phyloP scores from a whole-genome alignment of 2,329 filamentous ascomycete genomes.

The Neurospora crassa region DNA sequence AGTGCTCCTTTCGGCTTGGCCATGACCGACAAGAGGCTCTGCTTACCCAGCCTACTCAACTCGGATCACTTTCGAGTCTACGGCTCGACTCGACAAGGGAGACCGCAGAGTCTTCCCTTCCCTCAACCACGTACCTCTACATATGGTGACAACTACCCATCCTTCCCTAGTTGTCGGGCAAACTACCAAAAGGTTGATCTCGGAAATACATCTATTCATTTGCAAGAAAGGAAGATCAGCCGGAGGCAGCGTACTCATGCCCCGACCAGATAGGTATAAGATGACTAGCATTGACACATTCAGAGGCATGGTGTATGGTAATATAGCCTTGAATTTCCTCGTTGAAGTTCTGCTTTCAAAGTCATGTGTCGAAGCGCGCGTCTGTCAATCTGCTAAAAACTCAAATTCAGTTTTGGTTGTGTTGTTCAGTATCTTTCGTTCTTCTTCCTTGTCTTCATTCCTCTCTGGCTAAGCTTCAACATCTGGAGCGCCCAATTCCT shows the following conservation, averaged over 20 bases:
- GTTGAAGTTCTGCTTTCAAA: neutral
- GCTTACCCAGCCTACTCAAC: no score
- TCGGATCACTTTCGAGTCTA: no score
- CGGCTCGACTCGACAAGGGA: no score
- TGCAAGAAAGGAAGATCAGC: neutral
- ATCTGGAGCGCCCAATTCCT: neutral
- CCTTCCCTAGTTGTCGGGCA: no score
- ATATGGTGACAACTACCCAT: no score
- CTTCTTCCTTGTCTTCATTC: slow-evolving; percentile 7
- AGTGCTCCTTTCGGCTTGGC: no score
- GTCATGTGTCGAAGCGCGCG: neutral
- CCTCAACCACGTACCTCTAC: no score
- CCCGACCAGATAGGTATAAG: neutral
- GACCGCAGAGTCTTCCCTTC: no score
- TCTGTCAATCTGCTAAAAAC: neutral
- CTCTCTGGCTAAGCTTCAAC: neutral
- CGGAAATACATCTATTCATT: neutral
- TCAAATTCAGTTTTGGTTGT: neutral
- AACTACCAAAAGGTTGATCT: no score
- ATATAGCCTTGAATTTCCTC: neutral
- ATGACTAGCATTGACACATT: neutral
- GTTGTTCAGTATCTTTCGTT: neutral
- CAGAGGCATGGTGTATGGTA: neutral
- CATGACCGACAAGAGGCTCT: no score
- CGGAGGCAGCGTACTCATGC: neutral